Percentiles rank a stretch among this genome's conserved stretches.
Conservation (phyloP, 768 basidiomycete species). For the Boletales sp. region DNA sequence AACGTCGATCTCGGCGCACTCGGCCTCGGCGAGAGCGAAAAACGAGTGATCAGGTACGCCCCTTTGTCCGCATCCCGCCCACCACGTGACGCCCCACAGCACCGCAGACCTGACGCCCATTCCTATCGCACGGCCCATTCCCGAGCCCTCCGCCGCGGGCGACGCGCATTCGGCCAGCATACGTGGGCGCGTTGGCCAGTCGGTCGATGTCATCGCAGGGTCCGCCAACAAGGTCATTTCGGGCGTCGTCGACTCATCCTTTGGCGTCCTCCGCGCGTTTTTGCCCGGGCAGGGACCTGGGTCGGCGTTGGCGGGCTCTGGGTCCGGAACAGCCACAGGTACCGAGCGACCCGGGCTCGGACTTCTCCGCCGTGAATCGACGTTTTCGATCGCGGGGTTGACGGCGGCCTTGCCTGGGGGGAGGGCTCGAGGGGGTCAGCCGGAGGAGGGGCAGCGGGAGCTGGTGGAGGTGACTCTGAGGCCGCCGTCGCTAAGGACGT, state of each 20-base stretch:
- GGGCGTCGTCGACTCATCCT: constrained; percentile 88
- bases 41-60: constrained; percentile 53
- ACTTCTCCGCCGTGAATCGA: constrained; percentile 67
- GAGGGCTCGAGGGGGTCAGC: neutral
- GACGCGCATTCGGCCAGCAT: constrained; percentile 45
- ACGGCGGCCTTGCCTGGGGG: constrained; percentile 56
- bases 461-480: constrained; percentile 51
- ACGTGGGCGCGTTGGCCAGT: constrained; percentile 75
- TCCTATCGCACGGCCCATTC: constrained; percentile 56
- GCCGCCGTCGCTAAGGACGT: constrained; percentile 46
- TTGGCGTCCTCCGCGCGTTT: constrained; percentile 79
- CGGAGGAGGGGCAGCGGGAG: constrained; percentile 44
- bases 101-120: constrained; percentile 81
- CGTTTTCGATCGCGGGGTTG: constrained; percentile 80
- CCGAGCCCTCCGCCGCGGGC: constrained; percentile 39
- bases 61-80: neutral
- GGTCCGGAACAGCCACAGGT: no score
- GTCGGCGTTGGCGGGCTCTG: no score
- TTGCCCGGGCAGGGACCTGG: constrained; percentile 43
- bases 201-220: constrained; percentile 75
- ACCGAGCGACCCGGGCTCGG: constrained; percentile 39
- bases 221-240: constrained; percentile 75
- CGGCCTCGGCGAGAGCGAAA: constrained; percentile 58
- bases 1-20: constrained; percentile 83
- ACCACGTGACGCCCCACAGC: constrained; percentile 32